Evolutionary conservation across 768 basidiomycete species (phyloP), one percentile per base, ranked within the genome.

Genomic region (Naganishia onofrii): DNA sequence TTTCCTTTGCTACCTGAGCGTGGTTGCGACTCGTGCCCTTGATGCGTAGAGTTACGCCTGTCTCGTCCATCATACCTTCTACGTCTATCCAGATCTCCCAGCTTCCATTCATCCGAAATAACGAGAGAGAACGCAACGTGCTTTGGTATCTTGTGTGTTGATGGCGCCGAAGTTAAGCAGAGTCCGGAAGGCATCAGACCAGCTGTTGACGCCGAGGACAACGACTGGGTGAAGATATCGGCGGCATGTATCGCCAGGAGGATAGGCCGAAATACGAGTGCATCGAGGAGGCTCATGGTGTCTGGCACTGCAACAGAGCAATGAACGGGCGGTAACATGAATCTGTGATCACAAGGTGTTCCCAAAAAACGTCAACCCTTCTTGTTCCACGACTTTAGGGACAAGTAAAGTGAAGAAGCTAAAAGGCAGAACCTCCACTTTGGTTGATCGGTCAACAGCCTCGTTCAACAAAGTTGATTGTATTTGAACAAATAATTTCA

Each of bases 171-270:
- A 1, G 31, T 19, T 21, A 63, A 28, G 38, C 15, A 12, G 48
- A 51, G 48, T 51, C 48, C 48, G 48, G 48, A 51, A 3, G 48
- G 48, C 1, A 51, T 51, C 48, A 51, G 48, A 23, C 48, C 48
- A 3, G 48, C 48, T 51, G 48, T 21, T n/a, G 48, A 3, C 12
- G 48, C 48, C 48, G 21, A 51, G 3, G 48, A 51, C n/a, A 26
- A 26, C 28, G 60, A 42, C 26, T 36, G 38, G 23, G 38, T 26
- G 42, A 63, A 17, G 38, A 63, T 42, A 26, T 63, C 60, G 21
- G 60, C 60, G 9, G 60, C 60, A n/a, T 63, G 60, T 9, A 63
- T 63, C 12, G 60, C 60, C 29, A 63, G 60, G 8, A 63, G 60
- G 4, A 63, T 17, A 6, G 60, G 60, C 3, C 42, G 60, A 23